A percentile compares a stretch with the other conserved stretches of the same genome.
These are phyloP conservation scores for Prunus mongolica DNA, from an alignment of 306 rosid genomes.

Conservation along the genomic window DNA sequence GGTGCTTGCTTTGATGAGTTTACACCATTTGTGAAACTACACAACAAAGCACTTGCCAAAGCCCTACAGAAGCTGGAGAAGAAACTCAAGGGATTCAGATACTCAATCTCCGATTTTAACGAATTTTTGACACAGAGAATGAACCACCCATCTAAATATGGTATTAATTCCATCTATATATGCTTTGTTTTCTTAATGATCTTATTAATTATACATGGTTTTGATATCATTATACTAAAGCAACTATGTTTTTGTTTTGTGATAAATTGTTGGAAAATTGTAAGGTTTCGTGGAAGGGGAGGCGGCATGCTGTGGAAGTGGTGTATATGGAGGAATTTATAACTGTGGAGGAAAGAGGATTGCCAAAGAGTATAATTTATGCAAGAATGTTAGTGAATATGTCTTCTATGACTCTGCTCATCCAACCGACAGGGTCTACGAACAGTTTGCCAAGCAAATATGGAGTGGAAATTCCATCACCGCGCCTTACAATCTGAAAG, in stretches of 20 bases:
- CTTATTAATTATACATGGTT: too few relatives aligned
- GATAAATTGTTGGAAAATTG: not conserved
- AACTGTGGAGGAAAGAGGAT: constrained; percentile 54
- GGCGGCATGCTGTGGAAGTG: constrained; percentile 56
- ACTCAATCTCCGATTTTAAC: constrained; percentile 5
- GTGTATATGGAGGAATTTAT: constrained; percentile 37
- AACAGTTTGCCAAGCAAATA: constrained; percentile 22
- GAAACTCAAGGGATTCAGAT: constrained; percentile 19
- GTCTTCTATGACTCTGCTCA: constrained; percentile 48
- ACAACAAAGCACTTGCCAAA: constrained; percentile 8
- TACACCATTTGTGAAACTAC: not conserved
- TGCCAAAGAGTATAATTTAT: constrained; percentile 25
- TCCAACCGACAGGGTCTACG: constrained; percentile 29
- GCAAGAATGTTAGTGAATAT: constrained; percentile 28
- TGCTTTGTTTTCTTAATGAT: too few relatives aligned
- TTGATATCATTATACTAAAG: too few relatives aligned
- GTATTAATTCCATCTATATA: not conserved
- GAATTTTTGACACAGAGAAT: not conserved
- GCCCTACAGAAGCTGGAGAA: not conserved
- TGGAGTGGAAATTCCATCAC: constrained; percentile 37
- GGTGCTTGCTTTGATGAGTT: not conserved
- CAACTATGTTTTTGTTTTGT: too few relatives aligned
- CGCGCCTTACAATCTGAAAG: constrained; percentile 31
- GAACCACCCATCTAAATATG: not conserved
- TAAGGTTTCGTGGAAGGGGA: constrained; percentile 36